A percentile compares a stretch with the other conserved stretches of the same genome.
phyloP scores from a whole-genome alignment of 2,329 filamentous ascomycete genomes.

The Trichoderma sp. region DNA sequence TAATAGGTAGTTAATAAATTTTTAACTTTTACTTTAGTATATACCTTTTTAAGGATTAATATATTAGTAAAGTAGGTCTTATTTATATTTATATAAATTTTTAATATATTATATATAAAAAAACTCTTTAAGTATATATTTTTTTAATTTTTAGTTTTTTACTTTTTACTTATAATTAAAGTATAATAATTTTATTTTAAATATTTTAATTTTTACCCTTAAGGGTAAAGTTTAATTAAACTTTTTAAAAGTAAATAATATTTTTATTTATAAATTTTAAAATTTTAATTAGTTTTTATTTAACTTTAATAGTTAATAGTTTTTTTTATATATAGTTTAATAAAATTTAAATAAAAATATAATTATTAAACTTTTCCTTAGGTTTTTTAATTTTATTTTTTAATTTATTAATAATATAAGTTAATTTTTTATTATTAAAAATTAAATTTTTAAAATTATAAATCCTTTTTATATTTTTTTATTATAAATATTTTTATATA shows the following conservation, averaged over 20 bases:
- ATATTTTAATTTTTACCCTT: neutral
- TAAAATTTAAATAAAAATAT: neutral
- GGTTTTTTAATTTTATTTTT: neutral
- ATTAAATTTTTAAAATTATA: no score
- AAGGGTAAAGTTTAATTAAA: neutral
- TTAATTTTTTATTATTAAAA: no score
- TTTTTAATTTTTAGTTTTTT: constrained; percentile 1
- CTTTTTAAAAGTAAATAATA: neutral
- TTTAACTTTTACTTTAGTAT: neutral
- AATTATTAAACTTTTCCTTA: neutral
- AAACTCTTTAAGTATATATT: neutral
- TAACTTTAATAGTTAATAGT: neutral
- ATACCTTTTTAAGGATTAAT: neutral
- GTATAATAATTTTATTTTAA: neutral
- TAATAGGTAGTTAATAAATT: neutral
- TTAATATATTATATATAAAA: neutral
- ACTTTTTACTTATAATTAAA: neutral
- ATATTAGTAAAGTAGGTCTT: neutral
- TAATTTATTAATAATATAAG: no score
- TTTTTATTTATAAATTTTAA: neutral
- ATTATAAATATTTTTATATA: neutral
- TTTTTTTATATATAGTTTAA: neutral
- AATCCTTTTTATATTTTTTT: no score
- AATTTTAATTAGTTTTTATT: neutral
- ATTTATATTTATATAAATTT: neutral